Evolutionary conservation across 805 yeast genomes (phyloP).

Genomic region (Cyberlindnera xylosilytica): DNA sequence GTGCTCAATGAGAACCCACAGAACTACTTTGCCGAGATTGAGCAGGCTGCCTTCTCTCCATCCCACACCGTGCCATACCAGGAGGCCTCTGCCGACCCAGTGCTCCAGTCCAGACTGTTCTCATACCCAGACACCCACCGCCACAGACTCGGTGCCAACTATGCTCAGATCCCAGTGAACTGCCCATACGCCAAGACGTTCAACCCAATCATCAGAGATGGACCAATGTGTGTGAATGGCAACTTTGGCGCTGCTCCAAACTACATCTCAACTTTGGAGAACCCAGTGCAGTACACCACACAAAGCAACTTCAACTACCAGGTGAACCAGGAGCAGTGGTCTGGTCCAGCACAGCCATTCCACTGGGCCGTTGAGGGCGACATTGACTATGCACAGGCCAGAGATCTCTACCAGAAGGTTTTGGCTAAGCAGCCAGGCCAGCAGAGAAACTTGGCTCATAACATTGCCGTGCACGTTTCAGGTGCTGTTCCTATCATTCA

Average conservation of each 20-base stretch:
- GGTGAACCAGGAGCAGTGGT: constrained; percentile 76
- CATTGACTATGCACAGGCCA: constrained; percentile 74
- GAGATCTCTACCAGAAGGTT: constrained; percentile 62
- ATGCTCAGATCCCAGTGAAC: constrained; percentile 84
- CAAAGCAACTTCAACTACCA: constrained; percentile 35
- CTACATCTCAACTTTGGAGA: constrained; percentile 54
- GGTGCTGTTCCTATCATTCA: constrained; percentile 74
- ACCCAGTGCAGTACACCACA: constrained; percentile 28
- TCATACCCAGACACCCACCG: constrained; percentile 86
- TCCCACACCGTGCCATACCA: constrained; percentile 82
- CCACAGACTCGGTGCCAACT: constrained; percentile 73
- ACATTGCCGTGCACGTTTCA: constrained; percentile 70
- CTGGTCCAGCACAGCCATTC: constrained; percentile 77
- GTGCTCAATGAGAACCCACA: constrained; percentile 78
- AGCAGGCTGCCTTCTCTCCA: constrained; percentile 84
- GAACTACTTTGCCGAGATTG: constrained; percentile 85
- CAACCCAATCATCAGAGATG: constrained; percentile 80
- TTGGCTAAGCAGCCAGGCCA: constrained; percentile 76
- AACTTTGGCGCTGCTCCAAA: constrained; percentile 79
- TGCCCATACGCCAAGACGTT: constrained; percentile 65
- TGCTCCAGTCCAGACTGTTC: constrained; percentile 75
- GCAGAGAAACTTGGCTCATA: constrained; percentile 79
- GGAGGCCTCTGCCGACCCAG: constrained; percentile 83
- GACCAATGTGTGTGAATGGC: constrained; percentile 65
- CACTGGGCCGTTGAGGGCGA: constrained; percentile 77